Percentiles rank a stretch among this genome's conserved stretches.
Evolutionary conservation across 331 rosid genomes (phyloP).

Genomic region (Acacia pycnantha): DNA sequence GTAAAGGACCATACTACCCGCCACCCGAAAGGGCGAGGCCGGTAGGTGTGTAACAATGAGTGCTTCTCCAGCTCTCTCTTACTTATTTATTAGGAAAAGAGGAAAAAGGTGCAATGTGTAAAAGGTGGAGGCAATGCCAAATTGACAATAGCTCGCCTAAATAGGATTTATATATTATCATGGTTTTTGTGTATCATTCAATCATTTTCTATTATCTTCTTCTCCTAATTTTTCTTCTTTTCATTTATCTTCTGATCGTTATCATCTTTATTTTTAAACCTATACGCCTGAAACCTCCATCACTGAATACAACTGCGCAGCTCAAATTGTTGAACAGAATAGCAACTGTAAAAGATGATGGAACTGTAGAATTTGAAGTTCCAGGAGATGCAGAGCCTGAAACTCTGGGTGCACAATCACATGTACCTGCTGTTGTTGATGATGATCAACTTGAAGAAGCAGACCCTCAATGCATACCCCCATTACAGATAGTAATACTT

Average conservation of each 20-base stretch:
- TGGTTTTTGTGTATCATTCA: background rate
- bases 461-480: constrained; percentile 66
- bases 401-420: constrained; percentile 37
- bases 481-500: constrained; percentile 89
- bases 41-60: too few relatives aligned
- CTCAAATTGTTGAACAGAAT: constrained; percentile 76
- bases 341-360: constrained; percentile 88
- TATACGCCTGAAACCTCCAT: constrained; percentile 23
- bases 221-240: background rate
- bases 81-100: background rate
- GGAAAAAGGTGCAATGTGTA: background rate
- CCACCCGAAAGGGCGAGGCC: too few relatives aligned
- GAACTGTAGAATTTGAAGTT: constrained; percentile 92
- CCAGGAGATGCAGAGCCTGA: constrained; percentile 69
- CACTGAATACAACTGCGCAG: constrained; percentile 56
- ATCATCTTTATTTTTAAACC: constrained; percentile 15
- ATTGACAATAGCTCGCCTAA: background rate
- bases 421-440: constrained; percentile 41
- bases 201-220: constrained; percentile 16
- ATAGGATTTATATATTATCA: background rate
- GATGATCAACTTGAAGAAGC: constrained; percentile 60
- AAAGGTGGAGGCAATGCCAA: background rate
- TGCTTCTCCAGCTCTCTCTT: background rate
- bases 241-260: background rate
- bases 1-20: too few relatives aligned